phyloP scores from a whole-genome alignment of 164 flowering plant species.

The Akebia trifoliata region DNA sequence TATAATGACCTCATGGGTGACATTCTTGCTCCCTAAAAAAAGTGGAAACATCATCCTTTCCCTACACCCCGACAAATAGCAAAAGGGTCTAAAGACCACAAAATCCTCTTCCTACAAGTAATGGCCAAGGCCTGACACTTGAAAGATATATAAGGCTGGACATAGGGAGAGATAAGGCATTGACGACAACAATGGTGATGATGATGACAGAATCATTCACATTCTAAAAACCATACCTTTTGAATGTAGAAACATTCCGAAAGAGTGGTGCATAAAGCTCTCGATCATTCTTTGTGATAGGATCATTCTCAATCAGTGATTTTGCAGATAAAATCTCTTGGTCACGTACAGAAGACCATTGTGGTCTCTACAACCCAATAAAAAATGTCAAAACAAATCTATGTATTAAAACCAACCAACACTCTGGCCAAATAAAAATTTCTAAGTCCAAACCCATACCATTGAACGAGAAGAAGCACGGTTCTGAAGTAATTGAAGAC shows the following conservation, averaged over 20 bases:
- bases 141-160: too few species aligned
- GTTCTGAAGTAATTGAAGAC: background rate
- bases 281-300: conserved; percentile 24
- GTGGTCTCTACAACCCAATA: conserved; percentile 32
- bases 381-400: background rate
- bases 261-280: conserved; percentile 52
- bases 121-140: too few species aligned
- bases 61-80: too few species aligned
- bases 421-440: background rate
- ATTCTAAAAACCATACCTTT: conserved; percentile 38
- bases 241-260: conserved; percentile 54
- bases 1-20: too few species aligned
- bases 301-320: conserved; percentile 46
- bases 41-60: too few species aligned
- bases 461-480: conserved; percentile 25
- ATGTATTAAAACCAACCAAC: background rate
- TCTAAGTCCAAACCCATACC: conserved; percentile 27
- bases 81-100: too few species aligned
- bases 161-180: too few species aligned
- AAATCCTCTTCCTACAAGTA: too few species aligned
- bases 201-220: too few species aligned
- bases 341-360: conserved; percentile 49
- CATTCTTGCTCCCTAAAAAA: too few species aligned
- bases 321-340: conserved; percentile 39
- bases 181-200: too few species aligned